Conservation (phyloP, 352 stramenopile genomes). For the Blastocystis sp. region DNA sequence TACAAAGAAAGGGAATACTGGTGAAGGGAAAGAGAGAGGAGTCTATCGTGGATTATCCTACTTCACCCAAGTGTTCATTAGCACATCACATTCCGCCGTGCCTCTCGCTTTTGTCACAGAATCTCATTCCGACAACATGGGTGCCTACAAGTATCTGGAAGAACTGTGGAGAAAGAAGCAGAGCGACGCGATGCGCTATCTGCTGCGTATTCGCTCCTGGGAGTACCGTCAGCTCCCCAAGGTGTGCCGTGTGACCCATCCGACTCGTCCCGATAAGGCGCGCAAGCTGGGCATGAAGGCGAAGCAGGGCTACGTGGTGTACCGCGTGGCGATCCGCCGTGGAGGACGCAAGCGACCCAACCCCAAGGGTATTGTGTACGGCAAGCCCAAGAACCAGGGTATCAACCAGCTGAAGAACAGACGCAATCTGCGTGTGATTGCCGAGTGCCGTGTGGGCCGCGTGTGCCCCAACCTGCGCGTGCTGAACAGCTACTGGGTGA, state of each 20-base stretch:
- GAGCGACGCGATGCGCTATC: slow-evolving; percentile 97
- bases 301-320: slow-evolving; percentile 97
- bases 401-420: slow-evolving; percentile 99
- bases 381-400: slow-evolving; percentile 99
- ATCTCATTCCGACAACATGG: slow-evolving; percentile 80
- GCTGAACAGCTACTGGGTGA: slow-evolving; percentile 99
- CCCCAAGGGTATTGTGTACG: slow-evolving; percentile 98
- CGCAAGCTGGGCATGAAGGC: slow-evolving; percentile 99
- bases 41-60: background rate
- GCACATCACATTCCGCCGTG: slow-evolving; percentile 29
- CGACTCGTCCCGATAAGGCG: slow-evolving; percentile 97
- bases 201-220: slow-evolving; percentile 93
- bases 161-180: slow-evolving; percentile 99
- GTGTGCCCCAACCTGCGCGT: slow-evolving; percentile 96
- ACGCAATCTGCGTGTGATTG: slow-evolving; percentile 88
- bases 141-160: slow-evolving; percentile 99
- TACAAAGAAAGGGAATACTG: slow-evolving; percentile 29
- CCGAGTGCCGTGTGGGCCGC: slow-evolving; percentile 94
- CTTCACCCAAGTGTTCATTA: slow-evolving; percentile 43
- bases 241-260: slow-evolving; percentile 87
- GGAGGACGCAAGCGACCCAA: slow-evolving; percentile 97
- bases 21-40: background rate
- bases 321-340: slow-evolving; percentile 92
- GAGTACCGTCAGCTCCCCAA: slow-evolving; percentile 96
- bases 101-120: background rate